Base-by-base conservation (phyloP, 192 early-diverging fungal genomes). In the Coemansia sp. region DNA sequence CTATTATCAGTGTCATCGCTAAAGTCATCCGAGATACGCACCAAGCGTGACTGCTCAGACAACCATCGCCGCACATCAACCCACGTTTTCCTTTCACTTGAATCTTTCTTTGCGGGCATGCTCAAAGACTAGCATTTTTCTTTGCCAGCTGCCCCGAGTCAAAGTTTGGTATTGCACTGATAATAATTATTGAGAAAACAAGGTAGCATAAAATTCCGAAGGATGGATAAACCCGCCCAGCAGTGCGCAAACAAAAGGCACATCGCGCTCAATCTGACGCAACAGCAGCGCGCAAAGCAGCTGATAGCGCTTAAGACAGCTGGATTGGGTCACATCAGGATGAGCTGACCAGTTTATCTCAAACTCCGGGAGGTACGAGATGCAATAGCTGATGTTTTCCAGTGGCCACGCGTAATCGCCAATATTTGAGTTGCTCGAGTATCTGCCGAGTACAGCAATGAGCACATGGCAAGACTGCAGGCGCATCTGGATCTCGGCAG, bases 401-500 rank as follows among this genome's bases (percentile, higher is more conserved):
- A 69, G 39, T n/a, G 60, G 18, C 66, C 66, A 69, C 13, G 59
- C 60, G 39, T 62, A 62, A 12, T 69, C 66, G 32, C 47, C 47
- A 22, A 54, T n/a, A 8, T 20, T 48, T 3, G n/a, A n/a, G 16
- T 20, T 38, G 18, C 27, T 29, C 60, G 45, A 55, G 54, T 69
- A 57, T 13, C 38, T 22, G 9, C 24, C 54, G 4, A 69, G 60
- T 35, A 57, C 59, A 2, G 32, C 37, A 14, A 57, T 24, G 18
- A 69, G 60, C 35, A 56, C 43, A 20, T 57, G 53, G 22, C 66
- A 54, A 11, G 51, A 54, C 16, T 41, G 27, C 22, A 49, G 66
- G 1, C 66, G 59, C 66, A 69, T 61, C 16, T 48, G 54, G 29
- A 69, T 69, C 8, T 61, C 54, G 20, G 37, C 54, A 18, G 54